These are phyloP conservation scores for Panicum hallii DNA, from an alignment of 202 grass and related monocot genomes.

Conservation along the genomic window DNA sequence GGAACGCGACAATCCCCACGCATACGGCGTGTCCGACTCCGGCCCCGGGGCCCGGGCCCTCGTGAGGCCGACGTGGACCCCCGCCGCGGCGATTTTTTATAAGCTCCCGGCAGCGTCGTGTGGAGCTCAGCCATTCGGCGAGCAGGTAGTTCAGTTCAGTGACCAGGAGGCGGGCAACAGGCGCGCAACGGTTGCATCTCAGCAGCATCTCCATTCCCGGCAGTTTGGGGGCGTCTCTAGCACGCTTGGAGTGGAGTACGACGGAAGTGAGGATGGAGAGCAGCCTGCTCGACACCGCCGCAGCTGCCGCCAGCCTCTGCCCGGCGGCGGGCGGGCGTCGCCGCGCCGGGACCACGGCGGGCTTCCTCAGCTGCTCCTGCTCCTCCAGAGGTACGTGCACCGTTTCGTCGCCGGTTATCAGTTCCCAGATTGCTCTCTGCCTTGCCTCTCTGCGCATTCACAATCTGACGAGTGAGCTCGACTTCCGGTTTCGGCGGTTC, in stretches of 20 bases:
- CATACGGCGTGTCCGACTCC: conserved; percentile 36
- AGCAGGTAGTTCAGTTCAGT: neutral
- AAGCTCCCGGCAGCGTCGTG: neutral
- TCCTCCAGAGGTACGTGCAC: conserved; percentile 28
- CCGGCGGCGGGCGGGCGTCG: conserved; percentile 15
- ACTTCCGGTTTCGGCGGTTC: neutral
- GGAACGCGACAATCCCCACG: conserved; percentile 55
- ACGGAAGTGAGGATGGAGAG: conserved; percentile 35
- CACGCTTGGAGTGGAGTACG: neutral
- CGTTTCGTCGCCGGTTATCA: neutral
- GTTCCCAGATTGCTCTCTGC: neutral
- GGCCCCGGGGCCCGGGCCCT: neutral
- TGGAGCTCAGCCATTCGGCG: conserved; percentile 48
- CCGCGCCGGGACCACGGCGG: neutral
- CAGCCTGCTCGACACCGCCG: conserved; percentile 43
- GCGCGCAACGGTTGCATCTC: neutral
- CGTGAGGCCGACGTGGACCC: conserved; percentile 40
- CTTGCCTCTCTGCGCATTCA: neutral
- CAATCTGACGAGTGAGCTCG: neutral
- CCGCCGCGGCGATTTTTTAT: conserved; percentile 37
- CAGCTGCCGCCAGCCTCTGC: conserved; percentile 6
- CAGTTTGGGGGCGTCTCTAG: neutral
- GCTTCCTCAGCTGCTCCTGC: conserved; percentile 45
- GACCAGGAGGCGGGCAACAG: neutral
- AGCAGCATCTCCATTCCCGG: neutral